These are phyloP conservation scores for Mortierella sp. DNA, from an alignment of 371 early-diverging fungal genomes.

Conservation along the genomic window DNA sequence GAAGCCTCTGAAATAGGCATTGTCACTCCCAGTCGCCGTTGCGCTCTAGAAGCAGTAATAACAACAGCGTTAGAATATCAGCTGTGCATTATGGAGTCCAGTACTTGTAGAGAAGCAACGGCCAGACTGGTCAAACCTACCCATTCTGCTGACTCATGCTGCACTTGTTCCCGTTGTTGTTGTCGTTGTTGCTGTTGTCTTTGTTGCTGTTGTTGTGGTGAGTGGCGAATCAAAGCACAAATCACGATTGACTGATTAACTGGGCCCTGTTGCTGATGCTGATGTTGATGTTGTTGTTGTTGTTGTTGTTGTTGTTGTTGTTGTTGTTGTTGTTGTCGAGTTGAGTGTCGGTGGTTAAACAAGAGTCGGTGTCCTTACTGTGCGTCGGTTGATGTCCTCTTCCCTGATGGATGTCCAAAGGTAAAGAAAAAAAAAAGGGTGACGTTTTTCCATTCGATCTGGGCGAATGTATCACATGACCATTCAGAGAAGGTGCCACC, in stretches of 20 bases:
- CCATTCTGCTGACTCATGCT: conserved; percentile 5
- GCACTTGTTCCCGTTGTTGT: neutral
- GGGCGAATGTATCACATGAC: neutral
- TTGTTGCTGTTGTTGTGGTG: neutral
- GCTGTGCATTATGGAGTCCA: neutral
- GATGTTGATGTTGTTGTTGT: neutral
- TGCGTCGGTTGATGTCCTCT: neutral
- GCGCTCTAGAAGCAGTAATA: neutral
- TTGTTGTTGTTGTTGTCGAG: neutral
- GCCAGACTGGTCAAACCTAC: neutral
- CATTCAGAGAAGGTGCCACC: neutral
- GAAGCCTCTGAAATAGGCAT: conserved; percentile 65
- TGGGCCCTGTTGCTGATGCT: neutral
- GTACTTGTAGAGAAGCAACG: neutral
- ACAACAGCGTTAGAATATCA: neutral
- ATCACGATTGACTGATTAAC: neutral
- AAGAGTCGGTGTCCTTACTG: too few species aligned
- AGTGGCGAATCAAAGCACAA: neutral
- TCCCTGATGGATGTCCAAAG: neutral
- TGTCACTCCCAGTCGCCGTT: conserved; percentile 67
- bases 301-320: neutral
- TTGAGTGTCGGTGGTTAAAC: neutral
- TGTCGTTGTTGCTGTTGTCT: neutral
- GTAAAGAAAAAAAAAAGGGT: neutral
- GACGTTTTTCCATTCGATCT: neutral